Conservation (phyloP, 371 early-diverging fungal species). For the Apophysomyces variabilis region DNA sequence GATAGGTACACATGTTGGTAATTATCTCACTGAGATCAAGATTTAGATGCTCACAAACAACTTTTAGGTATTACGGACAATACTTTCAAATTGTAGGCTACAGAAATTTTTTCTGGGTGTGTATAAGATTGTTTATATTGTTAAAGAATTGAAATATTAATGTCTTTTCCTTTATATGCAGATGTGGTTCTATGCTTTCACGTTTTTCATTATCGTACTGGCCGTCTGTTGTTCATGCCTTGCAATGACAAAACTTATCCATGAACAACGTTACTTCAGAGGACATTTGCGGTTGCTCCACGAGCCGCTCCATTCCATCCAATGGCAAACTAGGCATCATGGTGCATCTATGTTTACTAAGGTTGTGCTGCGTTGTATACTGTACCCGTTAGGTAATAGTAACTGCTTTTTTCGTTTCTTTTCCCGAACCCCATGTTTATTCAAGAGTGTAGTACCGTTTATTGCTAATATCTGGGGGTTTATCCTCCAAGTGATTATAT, state of each 20-base stretch:
- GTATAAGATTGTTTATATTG: not conserved
- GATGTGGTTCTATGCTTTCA: conserved; percentile 35
- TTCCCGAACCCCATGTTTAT: not conserved
- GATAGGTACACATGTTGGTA: conserved; percentile 24
- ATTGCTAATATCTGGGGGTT: conserved; percentile 32
- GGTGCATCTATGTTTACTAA: conserved; percentile 19
- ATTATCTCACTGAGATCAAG: not conserved
- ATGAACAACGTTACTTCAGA: conserved; percentile 13
- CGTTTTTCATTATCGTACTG: conserved; percentile 23
- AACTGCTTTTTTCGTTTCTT: not conserved
- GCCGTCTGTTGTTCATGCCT: conserved; percentile 22
- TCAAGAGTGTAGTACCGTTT: conserved; percentile 25
- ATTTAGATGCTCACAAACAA: not conserved
- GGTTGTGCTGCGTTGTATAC: conserved; percentile 30
- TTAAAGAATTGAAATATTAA: no score
- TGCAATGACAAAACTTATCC: conserved; percentile 24
- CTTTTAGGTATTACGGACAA: not conserved
- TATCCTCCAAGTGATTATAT: conserved; percentile 18
- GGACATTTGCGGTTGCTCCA: not conserved
- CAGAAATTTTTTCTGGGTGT: conserved; percentile 33
- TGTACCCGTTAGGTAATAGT: conserved; percentile 25
- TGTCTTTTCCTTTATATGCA: not conserved
- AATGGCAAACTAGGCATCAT: conserved; percentile 2
- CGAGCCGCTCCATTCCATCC: not conserved
- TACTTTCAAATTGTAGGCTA: conserved; percentile 17